Percentiles rank a stretch among this genome's conserved stretches.
Conservation (phyloP, 2,329 filamentous ascomycete species). For the Alternaria viburni region DNA sequence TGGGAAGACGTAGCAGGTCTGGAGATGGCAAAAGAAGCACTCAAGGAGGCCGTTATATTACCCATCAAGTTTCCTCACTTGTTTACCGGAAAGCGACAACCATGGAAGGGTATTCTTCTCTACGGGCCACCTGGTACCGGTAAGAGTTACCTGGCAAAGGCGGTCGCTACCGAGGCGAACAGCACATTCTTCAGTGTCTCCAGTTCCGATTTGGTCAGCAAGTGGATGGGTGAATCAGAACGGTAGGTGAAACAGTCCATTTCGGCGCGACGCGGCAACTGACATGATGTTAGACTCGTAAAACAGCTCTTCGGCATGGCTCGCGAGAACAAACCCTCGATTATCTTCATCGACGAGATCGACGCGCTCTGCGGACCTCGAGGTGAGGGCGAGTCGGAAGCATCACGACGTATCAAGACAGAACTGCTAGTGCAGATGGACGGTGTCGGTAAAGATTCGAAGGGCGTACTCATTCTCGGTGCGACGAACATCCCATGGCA, state of each 20-base stretch:
- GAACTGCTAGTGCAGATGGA: conserved; percentile 99
- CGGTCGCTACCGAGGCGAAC: conserved; percentile 96
- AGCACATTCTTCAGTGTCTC: conserved; percentile 99
- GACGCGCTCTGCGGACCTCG: conserved; percentile 94
- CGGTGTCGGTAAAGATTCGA: conserved; percentile 93
- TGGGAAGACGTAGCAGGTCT: conserved; percentile 98
- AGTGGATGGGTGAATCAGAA: conserved; percentile 99
- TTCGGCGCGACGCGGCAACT: conserved; percentile 2
- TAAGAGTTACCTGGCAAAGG: conserved; percentile 97
- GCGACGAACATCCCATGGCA: conserved; percentile 99
- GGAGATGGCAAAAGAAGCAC: conserved; percentile 90
- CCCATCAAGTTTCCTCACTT: conserved; percentile 98
- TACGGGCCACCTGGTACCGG: conserved; percentile 97
- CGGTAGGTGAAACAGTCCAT: conserved; percentile 61
- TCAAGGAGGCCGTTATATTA: conserved; percentile 96
- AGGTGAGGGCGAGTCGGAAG: conserved; percentile 95
- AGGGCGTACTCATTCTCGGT: conserved; percentile 90
- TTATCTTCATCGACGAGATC: conserved; percentile 98
- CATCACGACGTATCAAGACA: conserved; percentile 96
- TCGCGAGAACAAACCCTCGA: conserved; percentile 95
- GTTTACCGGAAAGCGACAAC: conserved; percentile 93
- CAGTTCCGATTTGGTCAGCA: conserved; percentile 95
- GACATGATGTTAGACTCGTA: conserved; percentile 69
- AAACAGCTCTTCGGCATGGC: conserved; percentile 98
- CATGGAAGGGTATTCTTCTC: conserved; percentile 96